A percentile compares a stretch with the other conserved stretches of the same genome.
phyloP scores from a whole-genome alignment of 192 early-diverging fungal species.

The Haplosporangium gracile region DNA sequence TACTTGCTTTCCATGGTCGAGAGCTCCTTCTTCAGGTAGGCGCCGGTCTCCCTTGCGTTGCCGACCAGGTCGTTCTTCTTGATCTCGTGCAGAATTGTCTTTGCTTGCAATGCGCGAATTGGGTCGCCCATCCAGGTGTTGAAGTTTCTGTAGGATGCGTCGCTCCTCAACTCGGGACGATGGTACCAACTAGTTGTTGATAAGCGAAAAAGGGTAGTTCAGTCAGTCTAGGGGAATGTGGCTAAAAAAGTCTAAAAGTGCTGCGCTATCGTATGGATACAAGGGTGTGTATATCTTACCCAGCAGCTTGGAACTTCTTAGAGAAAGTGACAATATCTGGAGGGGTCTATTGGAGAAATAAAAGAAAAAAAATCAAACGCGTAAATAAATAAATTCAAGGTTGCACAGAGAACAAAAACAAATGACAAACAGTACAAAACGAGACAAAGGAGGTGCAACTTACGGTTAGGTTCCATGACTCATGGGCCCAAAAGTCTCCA shows the following conservation, averaged over 20 bases:
- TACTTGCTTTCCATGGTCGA: conserved; percentile 61
- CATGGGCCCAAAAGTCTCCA: conserved; percentile 83
- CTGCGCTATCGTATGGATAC: not conserved
- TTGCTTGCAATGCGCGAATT: conserved; percentile 71
- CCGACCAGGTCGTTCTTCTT: conserved; percentile 63
- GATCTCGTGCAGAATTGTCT: conserved; percentile 73
- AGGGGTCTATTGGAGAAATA: conserved; percentile 47
- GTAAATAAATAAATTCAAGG: not conserved
- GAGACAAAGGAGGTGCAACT: not conserved
- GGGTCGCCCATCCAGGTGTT: conserved; percentile 87
- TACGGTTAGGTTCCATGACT: conserved; percentile 72
- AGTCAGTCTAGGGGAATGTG: not conserved
- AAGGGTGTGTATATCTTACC: conserved; percentile 24
- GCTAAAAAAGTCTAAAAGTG: not conserved
- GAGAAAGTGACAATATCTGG: conserved; percentile 85
- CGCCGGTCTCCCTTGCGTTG: conserved; percentile 65
- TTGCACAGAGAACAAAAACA: no score
- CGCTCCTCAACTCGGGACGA: conserved; percentile 66
- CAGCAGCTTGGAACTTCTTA: conserved; percentile 84
- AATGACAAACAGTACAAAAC: not conserved
- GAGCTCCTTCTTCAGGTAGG: conserved; percentile 69
- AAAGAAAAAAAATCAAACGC: not conserved
- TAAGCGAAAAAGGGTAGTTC: not conserved
- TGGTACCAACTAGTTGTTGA: conserved; percentile 66
- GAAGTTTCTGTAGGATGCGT: conserved; percentile 75